Evolutionary conservation across 768 basidiomycete species (phyloP), one percentile per base, ranked within the genome.

Genomic region (Russula sp.): DNA sequence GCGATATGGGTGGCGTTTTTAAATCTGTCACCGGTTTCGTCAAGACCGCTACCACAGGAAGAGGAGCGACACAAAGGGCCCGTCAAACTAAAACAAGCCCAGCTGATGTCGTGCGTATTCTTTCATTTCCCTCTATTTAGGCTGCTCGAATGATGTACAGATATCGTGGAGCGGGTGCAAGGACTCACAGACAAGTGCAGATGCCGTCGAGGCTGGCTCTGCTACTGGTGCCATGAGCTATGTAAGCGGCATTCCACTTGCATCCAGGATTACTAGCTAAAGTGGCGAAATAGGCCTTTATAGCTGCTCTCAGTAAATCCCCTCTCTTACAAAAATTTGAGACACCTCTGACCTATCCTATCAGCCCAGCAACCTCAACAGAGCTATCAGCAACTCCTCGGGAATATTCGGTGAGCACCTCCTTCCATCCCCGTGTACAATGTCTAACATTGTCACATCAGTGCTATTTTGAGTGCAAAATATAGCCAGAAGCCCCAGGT

Each of bases 131-230:
- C 22, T 55, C 49, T 32, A 58, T 63, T 55, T 18, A 27, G 27
- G 31, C 34, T 5, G 8, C 56, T 42, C 34, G 55, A 31, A n/a
- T 63, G 22, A 42, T 57, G 32, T 59, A 34, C 40, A 91, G 89
- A 91, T 91, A 34, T 89, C 88, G 7, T 91, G 85, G 84, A 87
- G 87, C 70, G 89, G 89, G 7, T 92, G 89, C 71, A 91, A 91
- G 69, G 89, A 92, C 70, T 82, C 85, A 3, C 89, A 92, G 71
- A 92, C 90, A 20, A 91, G 89, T 66, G 90, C 89, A 22, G 89
- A 92, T 71, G 83, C 90, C 1, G 75, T 82, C 53, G 88, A 91
- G 70, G 80, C 80, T n/a, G 88, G 88, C 3, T 72, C 79, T 48
- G 86, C 82, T 8, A 88, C 89, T 11, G 90, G 89, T 47, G 89